Conservation (phyloP, 768 basidiomycete species). For the Rhodocollybia butyracea region DNA sequence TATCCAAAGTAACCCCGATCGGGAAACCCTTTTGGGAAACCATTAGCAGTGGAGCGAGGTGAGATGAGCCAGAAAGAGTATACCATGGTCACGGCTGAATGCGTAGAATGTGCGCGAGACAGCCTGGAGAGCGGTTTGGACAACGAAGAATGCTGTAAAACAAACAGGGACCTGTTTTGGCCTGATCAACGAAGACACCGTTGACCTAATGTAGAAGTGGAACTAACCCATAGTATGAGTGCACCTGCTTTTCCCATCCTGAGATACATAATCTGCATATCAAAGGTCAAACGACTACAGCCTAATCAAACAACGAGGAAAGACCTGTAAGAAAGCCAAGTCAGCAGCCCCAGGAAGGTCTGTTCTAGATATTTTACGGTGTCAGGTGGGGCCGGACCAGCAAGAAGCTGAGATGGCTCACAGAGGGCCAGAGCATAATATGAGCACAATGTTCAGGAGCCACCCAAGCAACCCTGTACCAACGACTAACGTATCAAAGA, state of each 20-base stretch:
- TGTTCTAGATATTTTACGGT: constrained; percentile 32
- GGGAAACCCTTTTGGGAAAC: constrained; percentile 57
- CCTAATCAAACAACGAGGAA: constrained; percentile 13
- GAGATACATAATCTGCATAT: constrained; percentile 68
- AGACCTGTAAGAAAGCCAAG: no score
- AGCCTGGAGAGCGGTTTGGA: constrained; percentile 78
- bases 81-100: constrained; percentile 77
- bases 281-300: neutral
- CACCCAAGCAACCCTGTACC: constrained; percentile 79
- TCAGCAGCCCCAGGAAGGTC: constrained; percentile 74
- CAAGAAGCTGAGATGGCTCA: constrained; percentile 27
- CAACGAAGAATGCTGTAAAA: constrained; percentile 86
- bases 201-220: neutral
- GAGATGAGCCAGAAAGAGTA: constrained; percentile 6
- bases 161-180: no score
- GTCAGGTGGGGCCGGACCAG: constrained; percentile 5
- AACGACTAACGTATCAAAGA: constrained; percentile 42
- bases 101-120: constrained; percentile 81
- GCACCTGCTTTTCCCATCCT: constrained; percentile 77
- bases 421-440: constrained; percentile 82
- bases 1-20: constrained; percentile 77
- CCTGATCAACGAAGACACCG: constrained; percentile 45
- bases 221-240: constrained; percentile 70
- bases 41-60: neutral
- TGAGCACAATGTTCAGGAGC: constrained; percentile 81